Evolutionary conservation across 1,284 basidiomycete genomes (phyloP).

Genomic region (Tremellales sp.): DNA sequence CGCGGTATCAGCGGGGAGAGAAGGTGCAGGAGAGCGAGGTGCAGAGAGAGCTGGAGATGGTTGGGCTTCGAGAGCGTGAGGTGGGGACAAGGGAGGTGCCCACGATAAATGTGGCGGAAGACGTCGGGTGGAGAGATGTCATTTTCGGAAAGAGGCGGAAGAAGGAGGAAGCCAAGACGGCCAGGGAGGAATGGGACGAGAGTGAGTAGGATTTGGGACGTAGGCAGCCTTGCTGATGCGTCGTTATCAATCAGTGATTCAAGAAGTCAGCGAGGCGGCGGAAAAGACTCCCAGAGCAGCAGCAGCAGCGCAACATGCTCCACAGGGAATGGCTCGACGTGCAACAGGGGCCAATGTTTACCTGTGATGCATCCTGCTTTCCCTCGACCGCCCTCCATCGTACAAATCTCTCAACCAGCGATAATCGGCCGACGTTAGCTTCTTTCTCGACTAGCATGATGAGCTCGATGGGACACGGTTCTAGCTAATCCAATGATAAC

Average conservation of each 20-base stretch:
- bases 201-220: conserved; percentile 2
- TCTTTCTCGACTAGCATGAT: no score
- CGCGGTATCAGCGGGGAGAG: conserved; percentile 20
- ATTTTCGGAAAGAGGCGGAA: conserved; percentile 35
- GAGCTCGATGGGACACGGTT: no score
- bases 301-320: no score
- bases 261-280: background rate
- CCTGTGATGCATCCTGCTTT: no score
- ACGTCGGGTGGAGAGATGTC: conserved; percentile 43
- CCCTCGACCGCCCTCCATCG: no score
- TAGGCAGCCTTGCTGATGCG: background rate
- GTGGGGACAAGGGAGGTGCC: conserved; percentile 13
- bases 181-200: conserved; percentile 8
- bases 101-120: conserved; percentile 21
- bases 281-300: no score
- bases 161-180: conserved; percentile 7
- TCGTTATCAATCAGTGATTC: background rate
- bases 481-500: no score
- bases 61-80: conserved; percentile 38
- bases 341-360: no score
- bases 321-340: no score
- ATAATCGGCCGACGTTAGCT: no score
- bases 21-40: conserved; percentile 34
- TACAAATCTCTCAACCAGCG: no score
- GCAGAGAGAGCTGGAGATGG: conserved; percentile 46